These are phyloP conservation scores for Musa beccarii DNA, from an alignment of 176 grass and related monocot genomes.

Conservation along the genomic window DNA sequence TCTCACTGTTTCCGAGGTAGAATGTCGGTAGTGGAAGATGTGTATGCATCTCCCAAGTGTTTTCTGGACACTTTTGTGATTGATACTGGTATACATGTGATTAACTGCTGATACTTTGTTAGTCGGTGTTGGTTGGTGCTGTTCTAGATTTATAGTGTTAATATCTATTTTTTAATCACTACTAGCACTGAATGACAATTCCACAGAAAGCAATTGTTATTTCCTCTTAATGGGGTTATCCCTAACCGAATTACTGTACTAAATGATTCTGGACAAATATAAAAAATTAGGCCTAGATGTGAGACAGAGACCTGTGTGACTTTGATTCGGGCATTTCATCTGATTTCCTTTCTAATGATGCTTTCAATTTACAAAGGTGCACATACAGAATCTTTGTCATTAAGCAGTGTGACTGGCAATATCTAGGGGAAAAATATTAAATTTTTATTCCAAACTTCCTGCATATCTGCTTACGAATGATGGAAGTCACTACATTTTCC, in stretches of 20 bases:
- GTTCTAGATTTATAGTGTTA: not conserved
- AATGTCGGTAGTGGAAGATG: not conserved
- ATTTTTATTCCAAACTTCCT: not conserved
- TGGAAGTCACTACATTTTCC: too few relatives aligned
- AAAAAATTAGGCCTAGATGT: not conserved
- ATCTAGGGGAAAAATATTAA: not conserved
- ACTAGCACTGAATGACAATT: too few relatives aligned
- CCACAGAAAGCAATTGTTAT: too few relatives aligned
- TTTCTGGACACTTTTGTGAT: not conserved
- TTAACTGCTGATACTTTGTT: not conserved
- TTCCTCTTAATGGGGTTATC: too few relatives aligned
- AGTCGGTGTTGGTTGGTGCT: too few relatives aligned
- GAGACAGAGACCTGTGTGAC: not conserved
- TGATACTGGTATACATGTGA: not conserved
- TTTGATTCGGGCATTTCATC: not conserved
- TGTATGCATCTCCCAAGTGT: not conserved
- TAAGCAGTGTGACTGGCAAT: not conserved
- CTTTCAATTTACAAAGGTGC: not conserved
- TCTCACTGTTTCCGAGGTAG: not conserved
- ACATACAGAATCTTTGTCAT: not conserved
- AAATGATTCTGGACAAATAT: not conserved
- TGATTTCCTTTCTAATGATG: not conserved
- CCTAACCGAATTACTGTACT: too few relatives aligned
- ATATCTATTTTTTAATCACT: not conserved
- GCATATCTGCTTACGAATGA: too few relatives aligned